Conservation (phyloP, 192 early-diverging fungal genomes). For the Mortierella antarctica region DNA sequence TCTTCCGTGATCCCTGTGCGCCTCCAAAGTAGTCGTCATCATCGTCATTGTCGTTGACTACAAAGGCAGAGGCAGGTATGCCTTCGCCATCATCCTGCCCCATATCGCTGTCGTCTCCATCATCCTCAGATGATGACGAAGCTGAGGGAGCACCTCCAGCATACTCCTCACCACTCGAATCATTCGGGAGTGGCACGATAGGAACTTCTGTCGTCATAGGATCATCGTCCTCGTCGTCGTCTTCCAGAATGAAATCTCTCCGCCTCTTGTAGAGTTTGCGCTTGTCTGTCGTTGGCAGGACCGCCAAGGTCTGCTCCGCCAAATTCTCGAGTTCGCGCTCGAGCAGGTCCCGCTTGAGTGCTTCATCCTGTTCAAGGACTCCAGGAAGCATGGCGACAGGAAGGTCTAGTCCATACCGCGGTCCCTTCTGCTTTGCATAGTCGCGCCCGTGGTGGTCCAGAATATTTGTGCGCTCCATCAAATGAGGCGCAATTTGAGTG, state of each 20-base stretch:
- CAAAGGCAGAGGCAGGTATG: conserved; percentile 20
- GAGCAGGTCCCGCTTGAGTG: conserved; percentile 53
- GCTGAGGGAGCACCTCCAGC: conserved; percentile 46
- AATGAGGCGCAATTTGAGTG: conserved; percentile 76
- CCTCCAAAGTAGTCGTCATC: conserved; percentile 50
- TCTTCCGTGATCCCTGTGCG: conserved; percentile 37
- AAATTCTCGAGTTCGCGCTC: conserved; percentile 62
- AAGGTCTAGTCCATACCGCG: conserved; percentile 68
- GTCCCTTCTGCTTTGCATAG: conserved; percentile 68
- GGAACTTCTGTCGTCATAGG: conserved; percentile 57
- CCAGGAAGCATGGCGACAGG: conserved; percentile 56
- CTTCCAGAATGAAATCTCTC: conserved; percentile 43
- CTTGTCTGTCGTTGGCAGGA: conserved; percentile 54
- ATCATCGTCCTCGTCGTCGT: conserved; percentile 52
- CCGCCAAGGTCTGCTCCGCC: conserved; percentile 43
- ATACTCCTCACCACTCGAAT: conserved; percentile 72
- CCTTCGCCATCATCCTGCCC: conserved; percentile 14
- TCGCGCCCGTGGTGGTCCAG: conserved; percentile 75
- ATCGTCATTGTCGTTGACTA: conserved; percentile 59
- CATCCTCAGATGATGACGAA: conserved; percentile 55
- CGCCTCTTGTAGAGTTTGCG: conserved; percentile 26
- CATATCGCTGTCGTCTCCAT: conserved; percentile 63
- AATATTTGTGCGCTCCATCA: conserved; percentile 67
- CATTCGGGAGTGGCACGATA: conserved; percentile 65
- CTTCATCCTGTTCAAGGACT: conserved; percentile 64